Evolutionary conservation across 805 yeast species (phyloP).

Genomic region (Candida cerambycidarum): DNA sequence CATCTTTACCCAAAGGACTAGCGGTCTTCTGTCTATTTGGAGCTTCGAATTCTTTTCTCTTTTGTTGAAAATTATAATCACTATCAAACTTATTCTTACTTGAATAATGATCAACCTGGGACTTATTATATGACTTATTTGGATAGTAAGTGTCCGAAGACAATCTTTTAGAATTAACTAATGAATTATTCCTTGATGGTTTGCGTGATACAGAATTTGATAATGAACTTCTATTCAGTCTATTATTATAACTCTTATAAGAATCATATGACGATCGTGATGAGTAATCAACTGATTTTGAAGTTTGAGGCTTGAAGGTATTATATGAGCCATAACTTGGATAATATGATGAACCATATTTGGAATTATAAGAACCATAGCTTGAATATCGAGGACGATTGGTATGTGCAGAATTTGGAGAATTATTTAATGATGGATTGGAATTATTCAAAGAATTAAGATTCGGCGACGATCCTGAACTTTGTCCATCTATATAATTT

Average conservation of each 20-base stretch:
- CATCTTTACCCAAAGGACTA: constrained; percentile 4
- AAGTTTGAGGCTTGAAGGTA: constrained; percentile 14
- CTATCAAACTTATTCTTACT: constrained; percentile 10
- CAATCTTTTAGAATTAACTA: constrained; percentile 22
- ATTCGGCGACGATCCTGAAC: not conserved
- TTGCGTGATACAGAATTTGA: constrained; percentile 20
- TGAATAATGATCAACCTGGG: constrained; percentile 18
- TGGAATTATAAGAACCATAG: constrained; percentile 10
- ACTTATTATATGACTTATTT: constrained; percentile 16
- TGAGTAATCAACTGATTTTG: constrained; percentile 11
- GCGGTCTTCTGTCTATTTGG: constrained; percentile 2
- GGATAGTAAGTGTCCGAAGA: constrained; percentile 32
- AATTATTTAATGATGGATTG: not conserved
- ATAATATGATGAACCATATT: constrained; percentile 20
- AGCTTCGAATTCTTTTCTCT: not conserved
- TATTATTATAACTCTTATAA: constrained; percentile 1
- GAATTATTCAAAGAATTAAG: not conserved
- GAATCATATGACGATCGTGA: constrained; percentile 9
- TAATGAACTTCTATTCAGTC: constrained; percentile 22
- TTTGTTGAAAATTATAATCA: constrained; percentile 6
- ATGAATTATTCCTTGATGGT: constrained; percentile 10
- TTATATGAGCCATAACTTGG: constrained; percentile 25
- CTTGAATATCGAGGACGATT: constrained; percentile 13
- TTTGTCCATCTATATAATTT: not conserved
- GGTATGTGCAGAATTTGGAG: not conserved